Evolutionary conservation across 1,284 basidiomycete genomes (phyloP).

Genomic region (Cyathus olla): DNA sequence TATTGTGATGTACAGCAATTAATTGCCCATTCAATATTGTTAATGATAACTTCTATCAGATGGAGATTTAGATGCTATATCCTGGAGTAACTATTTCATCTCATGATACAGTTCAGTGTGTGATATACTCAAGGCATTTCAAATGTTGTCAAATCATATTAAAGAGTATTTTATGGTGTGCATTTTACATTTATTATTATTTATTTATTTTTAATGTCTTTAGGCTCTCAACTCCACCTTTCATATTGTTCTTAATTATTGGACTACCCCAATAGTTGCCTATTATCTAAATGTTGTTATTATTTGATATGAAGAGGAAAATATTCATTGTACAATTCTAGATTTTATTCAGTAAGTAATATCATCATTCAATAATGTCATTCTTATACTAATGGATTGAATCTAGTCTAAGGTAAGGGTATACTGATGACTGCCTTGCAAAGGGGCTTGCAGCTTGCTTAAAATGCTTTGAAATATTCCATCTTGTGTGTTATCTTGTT

Average conservation of each 20-base stretch:
- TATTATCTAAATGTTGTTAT: background rate
- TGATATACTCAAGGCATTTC: no score
- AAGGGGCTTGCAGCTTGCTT: background rate
- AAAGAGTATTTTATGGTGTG: no score
- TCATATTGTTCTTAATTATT: background rate
- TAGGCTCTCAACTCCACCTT: background rate
- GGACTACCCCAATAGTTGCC: constrained; percentile 1
- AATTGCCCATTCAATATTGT: no score
- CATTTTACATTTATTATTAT: no score
- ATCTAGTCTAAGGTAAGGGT: background rate
- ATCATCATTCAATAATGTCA: background rate
- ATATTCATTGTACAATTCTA: background rate
- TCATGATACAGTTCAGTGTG: no score
- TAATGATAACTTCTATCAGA: no score
- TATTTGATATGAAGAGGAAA: background rate
- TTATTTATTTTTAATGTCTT: no score
- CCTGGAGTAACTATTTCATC: no score
- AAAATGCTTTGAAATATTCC: background rate
- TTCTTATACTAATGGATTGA: background rate
- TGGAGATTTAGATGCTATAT: no score
- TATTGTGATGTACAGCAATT: no score
- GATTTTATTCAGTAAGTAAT: background rate
- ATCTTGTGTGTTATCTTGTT: background rate
- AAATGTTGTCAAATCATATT: no score
- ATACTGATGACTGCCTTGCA: background rate